These are phyloP conservation scores for Diaporthe destruens DNA, from an alignment of 2,329 filamentous ascomycete genomes.

Conservation along the genomic window DNA sequence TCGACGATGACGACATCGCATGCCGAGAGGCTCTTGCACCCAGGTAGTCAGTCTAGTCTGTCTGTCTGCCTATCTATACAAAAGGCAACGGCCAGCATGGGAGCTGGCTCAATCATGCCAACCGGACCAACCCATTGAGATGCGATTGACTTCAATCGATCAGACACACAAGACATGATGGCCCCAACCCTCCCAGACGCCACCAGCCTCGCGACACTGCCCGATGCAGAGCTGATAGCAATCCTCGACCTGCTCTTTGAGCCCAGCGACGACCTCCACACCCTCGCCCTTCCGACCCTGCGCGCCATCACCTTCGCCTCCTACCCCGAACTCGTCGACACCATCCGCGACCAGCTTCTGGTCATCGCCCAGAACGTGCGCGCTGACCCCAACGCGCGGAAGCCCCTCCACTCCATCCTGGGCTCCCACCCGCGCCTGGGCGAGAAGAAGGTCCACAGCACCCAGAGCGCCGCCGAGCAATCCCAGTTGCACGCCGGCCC, in stretches of 20 bases:
- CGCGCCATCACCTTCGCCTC: constrained; percentile 67
- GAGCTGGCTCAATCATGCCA: neutral
- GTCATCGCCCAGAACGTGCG: constrained; percentile 64
- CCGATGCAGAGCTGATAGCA: constrained; percentile 65
- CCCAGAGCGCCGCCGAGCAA: constrained; percentile 85
- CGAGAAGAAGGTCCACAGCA: constrained; percentile 84
- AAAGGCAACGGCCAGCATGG: neutral
- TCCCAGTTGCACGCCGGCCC: constrained; percentile 74
- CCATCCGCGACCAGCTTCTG: constrained; percentile 73
- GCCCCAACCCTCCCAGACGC: constrained; percentile 66
- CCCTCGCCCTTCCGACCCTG: constrained; percentile 77
- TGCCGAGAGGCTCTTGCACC: neutral
- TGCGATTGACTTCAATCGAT: too few species aligned
- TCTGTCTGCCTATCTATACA: neutral
- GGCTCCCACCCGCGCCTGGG: constrained; percentile 87
- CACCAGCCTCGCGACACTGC: constrained; percentile 65
- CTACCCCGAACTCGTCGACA: constrained; percentile 77
- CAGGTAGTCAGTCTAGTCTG: neutral
- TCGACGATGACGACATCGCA: constrained; percentile 17
- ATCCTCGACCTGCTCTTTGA: constrained; percentile 88
- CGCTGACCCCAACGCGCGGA: constrained; percentile 60
- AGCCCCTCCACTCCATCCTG: constrained; percentile 78
- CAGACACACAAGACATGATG: constrained; percentile 15
- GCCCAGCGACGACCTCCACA: constrained; percentile 80
- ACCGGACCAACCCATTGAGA: neutral